Evolutionary conservation across 2,329 filamentous ascomycete species (phyloP).

Genomic region (Beauveria asiatica): DNA sequence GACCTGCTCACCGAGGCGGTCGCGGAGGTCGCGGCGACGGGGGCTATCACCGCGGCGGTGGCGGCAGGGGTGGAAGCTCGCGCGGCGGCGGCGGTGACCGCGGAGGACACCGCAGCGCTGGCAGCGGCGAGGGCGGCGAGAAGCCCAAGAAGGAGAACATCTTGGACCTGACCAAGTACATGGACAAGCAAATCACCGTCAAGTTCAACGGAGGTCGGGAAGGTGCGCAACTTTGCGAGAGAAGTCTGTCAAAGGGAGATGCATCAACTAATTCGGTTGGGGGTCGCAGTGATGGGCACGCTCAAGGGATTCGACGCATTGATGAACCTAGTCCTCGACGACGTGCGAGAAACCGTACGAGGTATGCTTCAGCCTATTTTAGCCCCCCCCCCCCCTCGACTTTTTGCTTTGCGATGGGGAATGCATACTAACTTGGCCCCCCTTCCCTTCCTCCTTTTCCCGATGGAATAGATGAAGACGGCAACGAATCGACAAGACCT

Average conservation of each 20-base stretch:
- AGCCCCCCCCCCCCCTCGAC: background rate
- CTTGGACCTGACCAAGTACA: conserved; percentile 87
- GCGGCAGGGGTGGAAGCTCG: conserved; percentile 33
- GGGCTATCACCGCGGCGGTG: conserved; percentile 26
- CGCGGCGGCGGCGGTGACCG: conserved; percentile 33
- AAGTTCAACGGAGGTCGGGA: conserved; percentile 95
- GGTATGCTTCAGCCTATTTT: conserved; percentile 44
- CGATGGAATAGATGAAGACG: conserved; percentile 67
- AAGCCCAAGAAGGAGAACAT: conserved; percentile 98
- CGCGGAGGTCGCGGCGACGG: conserved; percentile 33
- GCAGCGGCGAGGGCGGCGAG: conserved; percentile 46
- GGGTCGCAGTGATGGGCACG: conserved; percentile 63
- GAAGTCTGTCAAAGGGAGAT: no score
- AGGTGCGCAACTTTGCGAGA: conserved; percentile 41
- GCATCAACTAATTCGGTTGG: background rate
- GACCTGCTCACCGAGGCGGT: conserved; percentile 38
- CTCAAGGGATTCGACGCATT: conserved; percentile 94
- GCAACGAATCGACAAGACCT: conserved; percentile 72
- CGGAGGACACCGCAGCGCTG: conserved; percentile 27
- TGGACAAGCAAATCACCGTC: conserved; percentile 91
- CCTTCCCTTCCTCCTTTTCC: background rate
- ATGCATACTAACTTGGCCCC: background rate
- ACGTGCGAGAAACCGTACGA: conserved; percentile 82
- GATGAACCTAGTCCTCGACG: conserved; percentile 95
- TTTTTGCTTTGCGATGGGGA: background rate